Base-by-base conservation (phyloP, 305 asterid species). In the Ilex paraguariensis region DNA sequence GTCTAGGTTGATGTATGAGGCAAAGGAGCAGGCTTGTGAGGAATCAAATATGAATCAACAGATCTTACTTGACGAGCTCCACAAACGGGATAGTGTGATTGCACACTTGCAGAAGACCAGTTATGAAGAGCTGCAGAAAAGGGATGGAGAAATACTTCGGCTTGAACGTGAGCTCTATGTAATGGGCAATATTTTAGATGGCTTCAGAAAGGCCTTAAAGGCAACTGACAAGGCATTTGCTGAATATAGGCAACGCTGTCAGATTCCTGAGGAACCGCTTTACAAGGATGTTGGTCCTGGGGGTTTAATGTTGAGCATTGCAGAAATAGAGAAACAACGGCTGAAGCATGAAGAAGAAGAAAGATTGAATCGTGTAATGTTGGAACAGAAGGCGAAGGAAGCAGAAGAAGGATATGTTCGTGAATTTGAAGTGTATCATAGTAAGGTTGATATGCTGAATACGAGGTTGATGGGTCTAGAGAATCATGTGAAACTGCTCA, bases 221-320 rank as follows among this genome's bases (percentile, higher is more conserved):
- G 86, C 77, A 13, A 75, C 80, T 15, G 77, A 72, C 39, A 87
- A 73, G 79, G 70, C 75, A 4, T 87, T 91, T 79, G 74, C 74
- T 31, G 95, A 88, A 13, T 88, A 87, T 52, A 80, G 82, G 74
- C 77, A 76, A 69, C 70, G 61, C 54, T 77, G 60, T 62, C 73
- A 68, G 76, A 83, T 88, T 73, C 67, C 72, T 39, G 98, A 91
- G 66, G 95, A 86, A 59, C 72, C 91, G 2, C 71, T 81, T 2
- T 91, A 91, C 76, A 81, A 69, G 74, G 92, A 84, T 70, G 83
- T 76, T 33, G 96, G 95, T 52, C 73, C 75, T 6, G 92, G 92
- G 55, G 98, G 98, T 39, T 81, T 85, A 31, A 81, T 88, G 84
- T 54, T 88, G 82, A 80, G 86, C 50, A 66, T 68, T 50, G 75